Conservation (phyloP, 495 filamentous ascomycete genomes). For the Aspergillus haitiensis region DNA sequence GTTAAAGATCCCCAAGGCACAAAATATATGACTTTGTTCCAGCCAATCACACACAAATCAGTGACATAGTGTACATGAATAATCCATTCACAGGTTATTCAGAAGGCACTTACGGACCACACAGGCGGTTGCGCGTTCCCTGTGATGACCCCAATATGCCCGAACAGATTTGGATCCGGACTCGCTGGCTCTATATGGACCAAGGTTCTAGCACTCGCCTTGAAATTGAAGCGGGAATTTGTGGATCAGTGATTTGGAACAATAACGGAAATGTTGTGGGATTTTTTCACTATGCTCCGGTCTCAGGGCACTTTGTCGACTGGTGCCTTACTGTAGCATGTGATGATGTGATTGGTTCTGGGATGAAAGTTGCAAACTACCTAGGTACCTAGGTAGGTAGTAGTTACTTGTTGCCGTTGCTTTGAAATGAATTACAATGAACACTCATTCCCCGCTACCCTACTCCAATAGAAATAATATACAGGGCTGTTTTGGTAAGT, state of each 20-base stretch:
- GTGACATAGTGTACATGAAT: slow-evolving; percentile 3
- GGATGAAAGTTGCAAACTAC: too few species aligned
- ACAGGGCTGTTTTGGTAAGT: too few species aligned
- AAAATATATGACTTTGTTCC: slow-evolving; percentile 11
- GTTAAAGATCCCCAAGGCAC: slow-evolving; percentile 6
- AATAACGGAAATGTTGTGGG: slow-evolving; percentile 7
- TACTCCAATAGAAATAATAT: too few species aligned
- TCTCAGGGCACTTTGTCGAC: not conserved
- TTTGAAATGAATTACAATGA: too few species aligned
- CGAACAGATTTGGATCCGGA: not conserved
- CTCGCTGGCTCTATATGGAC: slow-evolving; percentile 1
- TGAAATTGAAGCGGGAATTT: not conserved
- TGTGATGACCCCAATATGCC: not conserved
- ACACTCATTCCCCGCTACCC: too few species aligned
- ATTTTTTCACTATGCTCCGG: slow-evolving; percentile 13
- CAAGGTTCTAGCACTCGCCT: not conserved
- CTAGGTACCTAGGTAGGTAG: too few species aligned
- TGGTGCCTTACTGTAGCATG: slow-evolving; percentile 1
- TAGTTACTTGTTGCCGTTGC: too few species aligned
- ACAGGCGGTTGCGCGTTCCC: not conserved
- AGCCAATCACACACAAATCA: not conserved
- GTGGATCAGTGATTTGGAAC: slow-evolving; percentile 15
- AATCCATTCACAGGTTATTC: slow-evolving; percentile 6
- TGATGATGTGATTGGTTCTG: not conserved
- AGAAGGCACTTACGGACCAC: slow-evolving; percentile 4